These are phyloP conservation scores for Cercophora sp. DNA, from an alignment of 495 filamentous ascomycete genomes.

Conservation along the genomic window DNA sequence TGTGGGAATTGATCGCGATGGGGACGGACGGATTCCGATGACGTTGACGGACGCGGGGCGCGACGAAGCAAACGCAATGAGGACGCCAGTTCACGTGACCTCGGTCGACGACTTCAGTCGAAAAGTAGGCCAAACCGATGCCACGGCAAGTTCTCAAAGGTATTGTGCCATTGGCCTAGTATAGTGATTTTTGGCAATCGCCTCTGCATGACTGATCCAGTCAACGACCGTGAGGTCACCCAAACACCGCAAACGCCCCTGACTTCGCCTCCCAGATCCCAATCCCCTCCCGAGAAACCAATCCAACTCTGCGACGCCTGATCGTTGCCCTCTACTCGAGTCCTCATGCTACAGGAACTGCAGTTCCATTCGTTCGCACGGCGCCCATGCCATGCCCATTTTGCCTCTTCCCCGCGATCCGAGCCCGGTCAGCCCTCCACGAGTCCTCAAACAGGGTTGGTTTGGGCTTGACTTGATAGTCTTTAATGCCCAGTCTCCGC, in stretches of 20 bases:
- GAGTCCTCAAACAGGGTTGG: conserved; percentile 74
- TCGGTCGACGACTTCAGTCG: too few relatives aligned
- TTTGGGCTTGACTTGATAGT: conserved; percentile 58
- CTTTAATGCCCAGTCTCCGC: conserved; percentile 63
- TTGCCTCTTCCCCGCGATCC: conserved; percentile 22
- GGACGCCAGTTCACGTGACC: conserved; percentile 25
- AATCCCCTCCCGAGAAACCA: too few relatives aligned
- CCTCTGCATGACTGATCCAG: too few relatives aligned
- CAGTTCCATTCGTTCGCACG: not conserved
- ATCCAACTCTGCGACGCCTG: not conserved
- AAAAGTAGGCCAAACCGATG: not conserved
- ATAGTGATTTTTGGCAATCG: too few relatives aligned
- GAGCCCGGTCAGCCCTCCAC: conserved; percentile 49
- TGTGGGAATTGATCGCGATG: not conserved
- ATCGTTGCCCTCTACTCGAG: not conserved
- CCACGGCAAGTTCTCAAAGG: too few relatives aligned
- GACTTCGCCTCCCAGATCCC: too few relatives aligned
- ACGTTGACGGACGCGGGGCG: not conserved
- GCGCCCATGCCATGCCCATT: conserved; percentile 1
- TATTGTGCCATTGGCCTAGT: too few relatives aligned
- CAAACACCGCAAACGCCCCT: too few relatives aligned
- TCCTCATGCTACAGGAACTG: not conserved
- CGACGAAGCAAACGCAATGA: conserved; percentile 9
- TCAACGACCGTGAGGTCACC: too few relatives aligned
- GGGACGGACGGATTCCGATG: too few relatives aligned